Percentiles rank a stretch among this genome's conserved stretches.
phyloP scores from a whole-genome alignment of 1,284 basidiomycete species.

The Apiotrichum gracile region DNA sequence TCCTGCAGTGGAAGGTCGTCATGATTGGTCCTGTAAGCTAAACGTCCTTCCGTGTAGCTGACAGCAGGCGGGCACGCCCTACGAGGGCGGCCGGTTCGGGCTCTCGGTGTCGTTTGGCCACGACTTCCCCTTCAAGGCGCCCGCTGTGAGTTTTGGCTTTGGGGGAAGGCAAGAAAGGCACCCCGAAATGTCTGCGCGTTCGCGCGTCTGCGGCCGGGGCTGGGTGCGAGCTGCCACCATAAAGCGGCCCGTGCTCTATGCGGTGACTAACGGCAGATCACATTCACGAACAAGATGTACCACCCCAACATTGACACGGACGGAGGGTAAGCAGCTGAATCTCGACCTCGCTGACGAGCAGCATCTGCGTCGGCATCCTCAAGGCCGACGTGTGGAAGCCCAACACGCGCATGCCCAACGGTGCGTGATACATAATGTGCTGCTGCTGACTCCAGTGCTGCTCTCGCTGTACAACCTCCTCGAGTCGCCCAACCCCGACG shows the following conservation, averaged over 20 bases:
- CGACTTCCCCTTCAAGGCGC: slow-evolving; percentile 86
- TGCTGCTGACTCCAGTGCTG: slow-evolving; percentile 55
- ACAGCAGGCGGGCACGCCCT: slow-evolving; percentile 65
- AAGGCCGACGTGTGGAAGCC: slow-evolving; percentile 71
- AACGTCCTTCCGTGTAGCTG: too few species aligned
- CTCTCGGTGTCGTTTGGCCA: slow-evolving; percentile 65
- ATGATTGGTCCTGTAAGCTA: slow-evolving; percentile 64
- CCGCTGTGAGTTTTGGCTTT: slow-evolving; percentile 54
- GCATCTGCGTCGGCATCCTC: slow-evolving; percentile 50
- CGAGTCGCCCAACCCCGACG: slow-evolving; percentile 80
- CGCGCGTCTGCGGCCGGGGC: too few species aligned
- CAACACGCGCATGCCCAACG: slow-evolving; percentile 65
- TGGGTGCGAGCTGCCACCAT: too few species aligned
- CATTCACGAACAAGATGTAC: slow-evolving; percentile 77
- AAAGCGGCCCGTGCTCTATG: too few species aligned
- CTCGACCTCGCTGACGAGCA: slow-evolving; percentile 35
- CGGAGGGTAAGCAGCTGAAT: slow-evolving; percentile 60
- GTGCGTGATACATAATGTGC: slow-evolving; percentile 47
- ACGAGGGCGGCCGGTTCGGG: slow-evolving; percentile 74
- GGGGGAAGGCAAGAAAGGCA: background rate
- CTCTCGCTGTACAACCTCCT: slow-evolving; percentile 74
- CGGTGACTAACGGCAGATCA: slow-evolving; percentile 55
- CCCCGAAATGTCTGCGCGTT: too few species aligned
- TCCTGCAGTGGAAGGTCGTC: slow-evolving; percentile 69
- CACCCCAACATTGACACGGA: slow-evolving; percentile 59